These are phyloP conservation scores for Mycena belliarum DNA, from an alignment of 768 basidiomycete genomes.

Conservation along the genomic window DNA sequence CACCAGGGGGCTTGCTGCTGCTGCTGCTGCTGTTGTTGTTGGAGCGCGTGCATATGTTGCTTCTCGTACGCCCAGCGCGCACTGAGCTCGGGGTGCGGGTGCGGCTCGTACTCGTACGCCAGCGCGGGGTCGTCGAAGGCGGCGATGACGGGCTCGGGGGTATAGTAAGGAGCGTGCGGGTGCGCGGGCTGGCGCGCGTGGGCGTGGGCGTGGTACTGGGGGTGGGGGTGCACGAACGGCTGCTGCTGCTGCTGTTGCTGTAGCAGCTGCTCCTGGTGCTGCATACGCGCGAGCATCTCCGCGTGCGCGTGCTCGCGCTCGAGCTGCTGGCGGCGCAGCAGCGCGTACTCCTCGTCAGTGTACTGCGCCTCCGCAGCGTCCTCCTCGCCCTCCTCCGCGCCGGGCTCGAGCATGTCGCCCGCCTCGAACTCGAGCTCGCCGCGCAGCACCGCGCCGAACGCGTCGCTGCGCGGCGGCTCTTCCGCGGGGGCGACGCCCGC, in stretches of 20 bases:
- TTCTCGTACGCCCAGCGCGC: slow-evolving; percentile 16
- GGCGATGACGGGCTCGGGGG: slow-evolving; percentile 44
- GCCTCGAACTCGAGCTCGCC: slow-evolving; percentile 65
- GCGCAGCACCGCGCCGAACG: slow-evolving; percentile 66
- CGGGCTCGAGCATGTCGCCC: no score
- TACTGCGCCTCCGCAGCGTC: slow-evolving; percentile 44
- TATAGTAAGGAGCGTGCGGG: slow-evolving; percentile 26
- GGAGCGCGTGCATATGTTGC: slow-evolving; percentile 6
- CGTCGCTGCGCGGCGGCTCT: slow-evolving; percentile 72
- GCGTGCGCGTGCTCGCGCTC: slow-evolving; percentile 1
- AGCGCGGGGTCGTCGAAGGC: slow-evolving; percentile 56
- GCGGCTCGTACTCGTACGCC: slow-evolving; percentile 18
- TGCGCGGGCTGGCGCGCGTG: slow-evolving; percentile 18
- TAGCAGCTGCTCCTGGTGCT: background rate
- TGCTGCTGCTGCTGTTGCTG: background rate
- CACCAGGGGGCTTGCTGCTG: slow-evolving; percentile 7
- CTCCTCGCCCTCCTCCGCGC: slow-evolving; percentile 49
- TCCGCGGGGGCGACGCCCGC: slow-evolving; percentile 71
- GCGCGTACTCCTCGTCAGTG: slow-evolving; percentile 25
- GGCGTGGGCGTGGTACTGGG: background rate
- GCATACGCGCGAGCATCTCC: slow-evolving; percentile 6
- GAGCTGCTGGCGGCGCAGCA: slow-evolving; percentile 12
- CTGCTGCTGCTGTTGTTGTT: no score
- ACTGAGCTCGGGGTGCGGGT: background rate
- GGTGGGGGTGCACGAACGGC: background rate